Evolutionary conservation across 2,329 filamentous ascomycete genomes (phyloP).

Genomic region (Aspergillus arachidicola): DNA sequence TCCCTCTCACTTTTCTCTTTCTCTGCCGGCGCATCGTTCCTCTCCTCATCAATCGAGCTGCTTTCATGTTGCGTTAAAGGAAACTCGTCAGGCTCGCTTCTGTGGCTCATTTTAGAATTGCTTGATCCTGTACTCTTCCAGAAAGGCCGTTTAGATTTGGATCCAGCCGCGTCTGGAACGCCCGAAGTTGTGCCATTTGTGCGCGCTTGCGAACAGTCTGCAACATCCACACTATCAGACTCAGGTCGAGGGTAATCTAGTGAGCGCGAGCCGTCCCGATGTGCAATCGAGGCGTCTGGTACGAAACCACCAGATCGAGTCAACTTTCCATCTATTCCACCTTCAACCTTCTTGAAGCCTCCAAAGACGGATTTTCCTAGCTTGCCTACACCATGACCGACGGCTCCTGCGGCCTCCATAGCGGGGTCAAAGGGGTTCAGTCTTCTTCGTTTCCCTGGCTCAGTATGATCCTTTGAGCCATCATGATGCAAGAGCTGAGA

Average conservation of each 20-base stretch:
- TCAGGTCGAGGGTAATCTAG: neutral
- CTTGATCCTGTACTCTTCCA: conserved; percentile 38
- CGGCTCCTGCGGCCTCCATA: conserved; percentile 54
- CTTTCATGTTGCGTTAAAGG: conserved; percentile 39
- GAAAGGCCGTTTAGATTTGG: conserved; percentile 31
- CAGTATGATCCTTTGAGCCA: conserved; percentile 14
- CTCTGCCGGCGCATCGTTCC: conserved; percentile 3
- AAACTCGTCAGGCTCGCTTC: conserved; percentile 35
- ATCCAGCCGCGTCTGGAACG: conserved; percentile 6
- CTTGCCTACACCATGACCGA: conserved; percentile 52
- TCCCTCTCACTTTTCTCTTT: conserved; percentile 14
- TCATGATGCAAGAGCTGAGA: conserved; percentile 44
- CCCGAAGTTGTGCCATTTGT: conserved; percentile 2
- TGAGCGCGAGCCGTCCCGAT: conserved; percentile 2
- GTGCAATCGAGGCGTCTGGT: conserved; percentile 6
- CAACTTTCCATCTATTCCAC: conserved; percentile 38
- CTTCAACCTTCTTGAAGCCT: conserved; percentile 44
- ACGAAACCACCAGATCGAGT: conserved; percentile 39
- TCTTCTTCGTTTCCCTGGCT: conserved; percentile 21
- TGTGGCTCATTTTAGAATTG: conserved; percentile 29
- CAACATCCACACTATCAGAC: neutral
- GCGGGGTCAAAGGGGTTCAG: conserved; percentile 47
- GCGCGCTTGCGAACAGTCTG: neutral
- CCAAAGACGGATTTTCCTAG: conserved; percentile 50
- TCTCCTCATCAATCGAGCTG: conserved; percentile 20